Base-by-base conservation (phyloP, 1,139 yeast species). In the Zygosaccharomyces pseudobailii region DNA sequence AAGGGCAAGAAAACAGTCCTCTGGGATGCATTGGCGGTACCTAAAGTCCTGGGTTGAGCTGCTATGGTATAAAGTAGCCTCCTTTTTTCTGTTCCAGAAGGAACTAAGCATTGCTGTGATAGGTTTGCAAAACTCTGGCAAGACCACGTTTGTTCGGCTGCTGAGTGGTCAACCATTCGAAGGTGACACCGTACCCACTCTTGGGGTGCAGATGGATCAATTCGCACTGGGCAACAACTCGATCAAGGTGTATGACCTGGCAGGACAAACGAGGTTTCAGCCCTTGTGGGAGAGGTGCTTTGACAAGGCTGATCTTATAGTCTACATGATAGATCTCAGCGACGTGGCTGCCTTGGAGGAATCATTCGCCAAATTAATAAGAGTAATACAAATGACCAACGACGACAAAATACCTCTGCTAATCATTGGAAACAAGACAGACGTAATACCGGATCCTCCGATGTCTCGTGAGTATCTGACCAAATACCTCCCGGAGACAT, bases 111-210 rank as follows among this genome's bases (percentile, higher is more conserved):
- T 56, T 31, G 57, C 56, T 17, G 48, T 55, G 24, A 49, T 56
- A 31, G 59, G 59, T 9, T 43, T 55, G 36, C 59, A 56, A 43
- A 56, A 56, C 49, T 55, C 58, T 8, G 59, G 59, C 20, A 56
- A 56, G 48, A 55, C 59, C 9, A 55, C 57, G 4, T 45, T 56
- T 40, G 49, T 55, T 5, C 36, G 41, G 4, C 37, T 53, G 20
- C 47, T 56, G 7, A 47, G 54, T 21, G 55, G 56, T 7, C 45
- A 46, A 32, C 46, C 53, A 21, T 56, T 56, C 36, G 54, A 48
- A 30, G 47, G 42, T 7, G 58, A 56, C 43, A 55, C 57, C 3
- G 51, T 56, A 7, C 59, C 59, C 4, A 56, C 59, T 1, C 33
- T 56, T 10, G 59, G 59, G 7, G 44, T 55, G 31, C 52, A 48